These are phyloP conservation scores for Condylostoma magnum DNA, from an alignment of 169 alveolate genomes.

Conservation along the genomic window DNA sequence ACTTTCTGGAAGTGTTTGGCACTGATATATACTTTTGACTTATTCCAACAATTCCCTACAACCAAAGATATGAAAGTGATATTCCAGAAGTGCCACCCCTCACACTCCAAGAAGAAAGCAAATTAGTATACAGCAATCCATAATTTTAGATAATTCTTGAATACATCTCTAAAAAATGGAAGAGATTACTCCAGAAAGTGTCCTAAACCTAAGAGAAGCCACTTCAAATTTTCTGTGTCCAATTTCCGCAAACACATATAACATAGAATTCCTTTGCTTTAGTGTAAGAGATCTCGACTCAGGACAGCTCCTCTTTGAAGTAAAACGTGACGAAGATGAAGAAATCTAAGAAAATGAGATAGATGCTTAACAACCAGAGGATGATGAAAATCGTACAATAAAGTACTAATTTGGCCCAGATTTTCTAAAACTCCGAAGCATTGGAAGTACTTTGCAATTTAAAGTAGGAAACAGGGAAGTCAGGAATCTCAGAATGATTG, in stretches of 20 bases:
- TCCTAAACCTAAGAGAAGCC: conserved; percentile 47
- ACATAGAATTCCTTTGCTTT: conserved; percentile 67
- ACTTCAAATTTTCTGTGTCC: conserved; percentile 71
- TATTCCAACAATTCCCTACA: conserved; percentile 8
- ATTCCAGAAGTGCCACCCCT: no score
- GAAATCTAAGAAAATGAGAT: conserved; percentile 29
- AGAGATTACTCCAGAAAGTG: conserved; percentile 60
- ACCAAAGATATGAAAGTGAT: no score
- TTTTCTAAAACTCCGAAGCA: conserved; percentile 65
- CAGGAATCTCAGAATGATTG: conserved; percentile 76
- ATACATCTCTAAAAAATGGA: no score
- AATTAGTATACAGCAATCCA: no score
- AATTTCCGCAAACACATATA: conserved; percentile 62
- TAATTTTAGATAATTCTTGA: no score
- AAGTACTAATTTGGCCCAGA: conserved; percentile 82
- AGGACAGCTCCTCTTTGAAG: conserved; percentile 62
- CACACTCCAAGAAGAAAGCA: no score
- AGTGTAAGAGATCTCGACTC: conserved; percentile 73
- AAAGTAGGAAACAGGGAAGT: conserved; percentile 63
- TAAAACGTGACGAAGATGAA: conserved; percentile 38
- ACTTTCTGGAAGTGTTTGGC: conserved; percentile 4
- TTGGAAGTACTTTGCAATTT: conserved; percentile 77
- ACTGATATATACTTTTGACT: not conserved
- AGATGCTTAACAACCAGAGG: conserved; percentile 44
- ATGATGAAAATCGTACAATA: conserved; percentile 61